A percentile compares a stretch with the other conserved stretches of the same genome.
Evolutionary conservation across 352 stramenopile species (phyloP).

Genomic region (Phytophthora macrochlamydospora): DNA sequence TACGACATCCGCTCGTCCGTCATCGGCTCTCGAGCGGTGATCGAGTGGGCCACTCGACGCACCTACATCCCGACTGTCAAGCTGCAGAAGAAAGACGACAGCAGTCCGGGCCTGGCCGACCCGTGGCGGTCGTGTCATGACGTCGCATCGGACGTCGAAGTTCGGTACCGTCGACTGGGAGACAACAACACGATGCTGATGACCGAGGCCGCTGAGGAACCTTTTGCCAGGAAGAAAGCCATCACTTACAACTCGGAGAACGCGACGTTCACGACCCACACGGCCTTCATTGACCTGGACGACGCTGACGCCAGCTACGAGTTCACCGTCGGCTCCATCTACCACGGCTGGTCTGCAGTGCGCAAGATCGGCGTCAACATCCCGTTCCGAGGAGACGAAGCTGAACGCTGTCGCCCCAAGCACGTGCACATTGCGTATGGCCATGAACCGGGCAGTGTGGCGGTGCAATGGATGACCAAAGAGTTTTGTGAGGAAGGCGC

Average conservation of each 20-base stretch:
- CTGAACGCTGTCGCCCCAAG: constrained; percentile 69
- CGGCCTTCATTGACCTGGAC: constrained; percentile 58
- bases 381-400: constrained; percentile 42
- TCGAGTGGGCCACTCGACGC: constrained; percentile 76
- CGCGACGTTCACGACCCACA: constrained; percentile 71
- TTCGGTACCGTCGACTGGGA: constrained; percentile 55
- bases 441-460: constrained; percentile 54
- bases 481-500: constrained; percentile 51
- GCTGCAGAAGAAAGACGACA: constrained; percentile 48
- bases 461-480: constrained; percentile 82
- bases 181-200: constrained; percentile 34
- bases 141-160: constrained; percentile 54
- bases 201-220: constrained; percentile 15
- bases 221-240: constrained; percentile 50
- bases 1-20: constrained; percentile 80
- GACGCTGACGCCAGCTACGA: constrained; percentile 42
- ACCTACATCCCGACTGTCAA: constrained; percentile 76
- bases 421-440: constrained; percentile 86
- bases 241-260: constrained; percentile 57
- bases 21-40: constrained; percentile 50
- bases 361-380: constrained; percentile 64
- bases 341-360: constrained; percentile 79
- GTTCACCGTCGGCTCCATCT: constrained; percentile 78
- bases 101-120: constrained; percentile 29
- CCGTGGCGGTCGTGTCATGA: constrained; percentile 78